Conservation (phyloP, 805 yeast species). For the Lachancea sp. region DNA sequence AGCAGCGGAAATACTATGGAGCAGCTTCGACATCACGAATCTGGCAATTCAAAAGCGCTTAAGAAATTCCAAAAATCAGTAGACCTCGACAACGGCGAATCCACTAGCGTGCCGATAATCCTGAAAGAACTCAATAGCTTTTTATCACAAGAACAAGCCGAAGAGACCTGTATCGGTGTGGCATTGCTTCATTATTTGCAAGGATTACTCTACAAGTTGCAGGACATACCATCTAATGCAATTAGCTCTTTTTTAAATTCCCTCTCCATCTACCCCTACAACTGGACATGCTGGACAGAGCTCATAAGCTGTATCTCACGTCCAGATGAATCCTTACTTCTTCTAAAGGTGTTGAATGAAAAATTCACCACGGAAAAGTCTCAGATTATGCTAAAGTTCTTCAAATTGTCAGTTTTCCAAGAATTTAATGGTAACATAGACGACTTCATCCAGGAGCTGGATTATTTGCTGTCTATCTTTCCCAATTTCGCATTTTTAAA, state of each 20-base stretch:
- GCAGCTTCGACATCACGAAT: conserved; percentile 2
- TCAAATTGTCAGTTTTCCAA: conserved; percentile 61
- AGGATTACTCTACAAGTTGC: conserved; percentile 58
- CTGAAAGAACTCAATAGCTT: conserved; percentile 37
- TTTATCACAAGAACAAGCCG: conserved; percentile 11
- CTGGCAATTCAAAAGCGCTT: neutral
- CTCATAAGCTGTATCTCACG: conserved; percentile 54
- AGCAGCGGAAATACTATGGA: conserved; percentile 1
- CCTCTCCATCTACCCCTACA: conserved; percentile 63
- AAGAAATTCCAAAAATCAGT: conserved; percentile 5
- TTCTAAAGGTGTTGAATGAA: conserved; percentile 34
- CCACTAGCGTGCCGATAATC: conserved; percentile 30
- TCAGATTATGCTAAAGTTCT: conserved; percentile 44
- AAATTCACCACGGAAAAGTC: conserved; percentile 15
- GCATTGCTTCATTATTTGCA: conserved; percentile 63
- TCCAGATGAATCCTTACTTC: conserved; percentile 52
- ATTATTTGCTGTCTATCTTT: conserved; percentile 45
- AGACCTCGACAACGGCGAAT: conserved; percentile 21
- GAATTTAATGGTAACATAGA: conserved; percentile 69
- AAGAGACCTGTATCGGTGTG: conserved; percentile 29
- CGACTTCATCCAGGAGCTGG: conserved; percentile 46
- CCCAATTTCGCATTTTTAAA: conserved; percentile 71
- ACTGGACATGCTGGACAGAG: conserved; percentile 94
- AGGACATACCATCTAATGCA: conserved; percentile 56
- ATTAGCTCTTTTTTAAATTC: conserved; percentile 56